These are phyloP conservation scores for Jatropha curcas DNA, from an alignment of 345 rosid genomes.

Conservation along the genomic window DNA sequence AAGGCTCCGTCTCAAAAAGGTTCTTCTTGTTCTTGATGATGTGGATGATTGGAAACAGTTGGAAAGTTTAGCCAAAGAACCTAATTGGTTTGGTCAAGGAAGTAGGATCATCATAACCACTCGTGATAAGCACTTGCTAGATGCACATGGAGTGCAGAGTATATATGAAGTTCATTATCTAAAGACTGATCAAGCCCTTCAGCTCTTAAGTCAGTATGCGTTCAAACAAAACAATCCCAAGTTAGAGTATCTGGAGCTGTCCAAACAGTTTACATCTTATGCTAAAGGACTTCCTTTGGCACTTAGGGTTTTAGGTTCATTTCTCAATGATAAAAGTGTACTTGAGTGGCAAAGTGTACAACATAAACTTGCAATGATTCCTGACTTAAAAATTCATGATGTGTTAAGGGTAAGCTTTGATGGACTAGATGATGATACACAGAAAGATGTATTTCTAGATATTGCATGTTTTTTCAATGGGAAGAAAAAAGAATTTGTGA, in stretches of 20 bases:
- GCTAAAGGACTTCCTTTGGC: not conserved
- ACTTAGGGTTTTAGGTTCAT: not conserved
- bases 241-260: not conserved
- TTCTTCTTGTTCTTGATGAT: not conserved
- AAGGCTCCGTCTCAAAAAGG: not conserved
- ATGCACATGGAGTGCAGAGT: not conserved
- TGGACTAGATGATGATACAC: not conserved
- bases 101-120: not conserved
- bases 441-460: not conserved
- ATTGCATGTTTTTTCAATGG: not conserved
- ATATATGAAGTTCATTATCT: not conserved
- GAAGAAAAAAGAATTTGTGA: not conserved
- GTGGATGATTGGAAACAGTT: not conserved
- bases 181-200: not conserved
- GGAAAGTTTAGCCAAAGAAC: not conserved
- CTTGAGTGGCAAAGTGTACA: not conserved
- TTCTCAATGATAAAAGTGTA: not conserved
- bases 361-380: not conserved
- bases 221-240: not conserved
- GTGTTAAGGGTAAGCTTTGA: conserved; percentile 4
- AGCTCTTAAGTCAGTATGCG: not conserved
- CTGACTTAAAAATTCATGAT: not conserved
- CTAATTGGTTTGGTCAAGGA: not conserved
- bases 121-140: not conserved
- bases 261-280: not conserved